Evolutionary conservation across 2,329 filamentous ascomycete species (phyloP), one percentile per base, ranked within the genome.

Genomic region (Colletotrichum sp.): DNA sequence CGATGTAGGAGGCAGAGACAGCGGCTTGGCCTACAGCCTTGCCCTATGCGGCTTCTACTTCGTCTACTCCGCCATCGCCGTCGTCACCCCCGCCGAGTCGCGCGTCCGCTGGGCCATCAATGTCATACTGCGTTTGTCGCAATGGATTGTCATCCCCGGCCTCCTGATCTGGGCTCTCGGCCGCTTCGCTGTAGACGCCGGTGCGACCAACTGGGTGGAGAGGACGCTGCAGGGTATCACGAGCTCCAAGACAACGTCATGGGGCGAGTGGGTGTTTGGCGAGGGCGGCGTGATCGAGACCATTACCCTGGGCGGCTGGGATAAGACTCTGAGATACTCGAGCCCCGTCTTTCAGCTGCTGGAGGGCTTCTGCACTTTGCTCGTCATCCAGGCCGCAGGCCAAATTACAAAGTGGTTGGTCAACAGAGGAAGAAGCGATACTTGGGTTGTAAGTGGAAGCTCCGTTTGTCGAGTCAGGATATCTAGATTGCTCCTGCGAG

Each of bases 391-490:
- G 85, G 95, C 96, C 21, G 94, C 95, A 16, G 97, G 97, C 1
- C 96, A 98, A 84, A 96, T 99, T 79, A 98, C 97, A 24, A 92
- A 95, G 84, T 99, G 96, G 93, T 91, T 99, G 34, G 96, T 99
- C 71, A 99, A 99, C 86, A 90, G 94, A 81, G 96, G 96, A 81
- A 92, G 95, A 81, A 98, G 96, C 81, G 97, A 99, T 86, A 98
- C 93, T 77, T 99, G 96, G 97, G 95, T 99, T 92, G 95, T 97
- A 88, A 85, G 93, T 89, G 60, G 55, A 70, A 34, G 9, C 43
- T 21, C 69, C 21, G 65, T 74, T 24, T 8, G 18, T 24, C 12
- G 28, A 57, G 18, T 39, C 36, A 28, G 9, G 30, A 75, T 55
- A 26, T 61, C 39, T 26, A 43, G 26, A 16, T 15, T 43, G n/a